Evolutionary conservation across 441 rosid species (phyloP), one percentile per base, ranked within the genome.

Genomic region (Erysimum cheiri): DNA sequence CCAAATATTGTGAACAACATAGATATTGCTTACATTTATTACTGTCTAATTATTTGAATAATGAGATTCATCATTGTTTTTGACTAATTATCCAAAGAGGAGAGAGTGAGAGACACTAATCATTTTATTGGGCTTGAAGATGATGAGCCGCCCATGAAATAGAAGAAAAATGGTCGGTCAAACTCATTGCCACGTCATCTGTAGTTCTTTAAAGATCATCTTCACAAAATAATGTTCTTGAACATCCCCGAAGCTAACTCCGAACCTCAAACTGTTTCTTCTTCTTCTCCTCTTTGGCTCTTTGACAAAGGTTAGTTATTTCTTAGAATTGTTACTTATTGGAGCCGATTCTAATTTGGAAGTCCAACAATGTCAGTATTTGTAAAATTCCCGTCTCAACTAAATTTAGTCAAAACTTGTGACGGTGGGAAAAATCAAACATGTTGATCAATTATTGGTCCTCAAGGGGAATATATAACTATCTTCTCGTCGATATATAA

Each of bases 181-280:
- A 52, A 60, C 19, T 67, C 44, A 22, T 36, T 24, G 64, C 73
- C 78, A 74, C 24, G 57, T 67, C n/a, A 36, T 31, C 35, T 24
- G 7, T 8, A 57, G 31, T 24, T 58, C 50, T 13, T 49, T 31
- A 15, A 50, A 13, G 48, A 68, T 68, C 64, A 26, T 52, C 64
- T 53, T 67, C 69, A 53, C 78, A 59, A 68, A 54, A 28, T 13
- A 37, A 8, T 32, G 41, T 39, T 15, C 39, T 31, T 65, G 54
- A 65, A 11, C 71, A 65, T 40, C 17, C 28, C 48, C 33, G 39
- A 58, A 65, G 71, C 61, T 57, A 57, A 48, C 64, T 46, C 70
- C 50, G 22, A 56, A 56, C 70, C 43, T 56, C 66, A 57, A 12
- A 3, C 26, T 40, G 37, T 47, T 49, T 40, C 48, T 28, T 29